These are phyloP conservation scores for Ceratopteris richardii DNA, from an alignment of 75 land plant genomes.

Conservation along the genomic window DNA sequence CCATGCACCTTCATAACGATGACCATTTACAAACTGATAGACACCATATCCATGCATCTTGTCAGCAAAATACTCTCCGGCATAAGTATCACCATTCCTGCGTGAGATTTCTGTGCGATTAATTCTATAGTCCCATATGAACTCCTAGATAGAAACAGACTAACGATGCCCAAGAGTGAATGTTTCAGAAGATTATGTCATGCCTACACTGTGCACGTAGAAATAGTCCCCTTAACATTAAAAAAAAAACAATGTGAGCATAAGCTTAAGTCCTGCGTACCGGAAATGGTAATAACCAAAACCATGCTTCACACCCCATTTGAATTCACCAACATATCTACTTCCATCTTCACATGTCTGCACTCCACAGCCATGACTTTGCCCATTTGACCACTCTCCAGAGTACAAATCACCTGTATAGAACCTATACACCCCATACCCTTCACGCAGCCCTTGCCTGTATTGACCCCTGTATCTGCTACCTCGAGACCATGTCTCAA, in stretches of 20 bases:
- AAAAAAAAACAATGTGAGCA: too few relatives aligned
- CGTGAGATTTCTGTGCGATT: too few relatives aligned
- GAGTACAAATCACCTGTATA: conserved; percentile 73
- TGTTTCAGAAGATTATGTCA: too few relatives aligned
- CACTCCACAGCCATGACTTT: conserved; percentile 69
- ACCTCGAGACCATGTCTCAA: conserved; percentile 80
- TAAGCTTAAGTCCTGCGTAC: too few relatives aligned
- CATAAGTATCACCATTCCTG: conserved; percentile 87
- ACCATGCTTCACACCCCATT: conserved; percentile 76
- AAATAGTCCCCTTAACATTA: too few relatives aligned
- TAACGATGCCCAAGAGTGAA: too few relatives aligned
- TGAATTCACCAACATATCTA: conserved; percentile 70
- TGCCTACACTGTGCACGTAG: too few relatives aligned
- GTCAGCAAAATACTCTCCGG: conserved; percentile 87
- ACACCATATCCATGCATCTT: conserved; percentile 88
- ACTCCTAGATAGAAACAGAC: too few relatives aligned
- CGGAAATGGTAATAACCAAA: conserved; percentile 71
- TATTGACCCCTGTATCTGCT: conserved; percentile 78
- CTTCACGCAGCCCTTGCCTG: conserved; percentile 59
- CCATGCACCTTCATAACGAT: conserved; percentile 88
- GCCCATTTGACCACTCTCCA: conserved; percentile 77
- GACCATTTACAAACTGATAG: conserved; percentile 76
- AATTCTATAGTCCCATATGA: too few relatives aligned
- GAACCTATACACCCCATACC: conserved; percentile 67
- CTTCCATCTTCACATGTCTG: conserved; percentile 81